Conservation (phyloP, 805 yeast species). For the Kazachstania viticola region DNA sequence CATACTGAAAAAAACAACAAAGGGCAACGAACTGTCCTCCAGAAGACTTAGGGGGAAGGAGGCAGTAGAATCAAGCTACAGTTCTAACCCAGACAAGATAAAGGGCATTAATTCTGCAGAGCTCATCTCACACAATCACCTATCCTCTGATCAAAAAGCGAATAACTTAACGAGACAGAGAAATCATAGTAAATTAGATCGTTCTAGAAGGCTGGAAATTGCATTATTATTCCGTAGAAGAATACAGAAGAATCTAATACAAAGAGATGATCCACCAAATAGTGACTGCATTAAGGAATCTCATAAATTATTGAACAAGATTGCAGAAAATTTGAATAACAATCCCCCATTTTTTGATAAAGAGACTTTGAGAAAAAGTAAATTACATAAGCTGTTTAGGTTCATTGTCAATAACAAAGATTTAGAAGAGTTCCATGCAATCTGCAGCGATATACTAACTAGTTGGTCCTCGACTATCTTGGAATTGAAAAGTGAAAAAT, state of each 20-base stretch:
- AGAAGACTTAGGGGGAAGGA: no score
- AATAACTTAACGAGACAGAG: not conserved
- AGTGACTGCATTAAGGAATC: constrained; percentile 16
- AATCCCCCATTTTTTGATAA: constrained; percentile 24
- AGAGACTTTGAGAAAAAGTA: constrained; percentile 19
- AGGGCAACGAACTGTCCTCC: not conserved
- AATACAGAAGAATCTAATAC: constrained; percentile 23
- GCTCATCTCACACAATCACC: no score
- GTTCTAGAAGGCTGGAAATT: constrained; percentile 18
- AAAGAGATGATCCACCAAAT: constrained; percentile 21
- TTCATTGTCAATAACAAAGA: constrained; percentile 18
- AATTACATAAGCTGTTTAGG: constrained; percentile 23
- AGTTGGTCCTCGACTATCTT: constrained; percentile 16
- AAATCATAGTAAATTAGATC: constrained; percentile 14
- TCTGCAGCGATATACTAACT: constrained; percentile 16
- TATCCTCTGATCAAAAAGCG: not conserved
- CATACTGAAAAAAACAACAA: no score
- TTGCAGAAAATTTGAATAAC: constrained; percentile 15
- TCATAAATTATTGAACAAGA: constrained; percentile 18
- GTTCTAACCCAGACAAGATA: not conserved
- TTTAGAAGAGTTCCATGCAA: constrained; percentile 20
- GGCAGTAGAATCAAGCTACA: no score
- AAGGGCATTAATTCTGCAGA: no score
- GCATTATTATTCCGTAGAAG: constrained; percentile 21
- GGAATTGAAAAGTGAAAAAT: constrained; percentile 19